Conservation (phyloP, 2,329 filamentous ascomycete genomes). For the Hymenoscyphus scutula region DNA sequence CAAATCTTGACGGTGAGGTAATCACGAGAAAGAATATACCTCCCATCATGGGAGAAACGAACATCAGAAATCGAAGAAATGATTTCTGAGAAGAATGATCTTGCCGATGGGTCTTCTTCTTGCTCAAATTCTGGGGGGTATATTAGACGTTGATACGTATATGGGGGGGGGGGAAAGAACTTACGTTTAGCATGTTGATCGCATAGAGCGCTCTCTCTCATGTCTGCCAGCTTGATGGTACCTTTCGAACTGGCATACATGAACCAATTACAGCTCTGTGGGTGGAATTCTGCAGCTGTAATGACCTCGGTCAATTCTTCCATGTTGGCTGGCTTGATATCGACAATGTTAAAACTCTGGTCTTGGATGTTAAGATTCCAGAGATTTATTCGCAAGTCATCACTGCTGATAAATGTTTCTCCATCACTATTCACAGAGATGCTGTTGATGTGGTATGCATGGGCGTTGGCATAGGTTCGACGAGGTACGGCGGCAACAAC, state of each 20-base stretch:
- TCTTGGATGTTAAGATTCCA: slow-evolving; percentile 99
- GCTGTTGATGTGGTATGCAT: slow-evolving; percentile 99
- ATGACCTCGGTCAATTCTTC: slow-evolving; percentile 99
- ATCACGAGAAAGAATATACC: slow-evolving; percentile 95
- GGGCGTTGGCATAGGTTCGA: slow-evolving; percentile 95
- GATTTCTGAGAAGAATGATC: slow-evolving; percentile 99
- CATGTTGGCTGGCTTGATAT: slow-evolving; percentile 99
- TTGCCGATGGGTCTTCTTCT: slow-evolving; percentile 94
- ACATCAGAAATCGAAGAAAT: slow-evolving; percentile 99
- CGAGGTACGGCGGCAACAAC: slow-evolving; percentile 95
- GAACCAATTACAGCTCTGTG: slow-evolving; percentile 97
- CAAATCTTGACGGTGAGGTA: slow-evolving; percentile 99
- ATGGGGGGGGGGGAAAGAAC: slow-evolving; percentile 14
- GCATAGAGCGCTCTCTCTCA: slow-evolving; percentile 94
- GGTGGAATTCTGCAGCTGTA: slow-evolving; percentile 96
- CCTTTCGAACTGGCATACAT: slow-evolving; percentile 99
- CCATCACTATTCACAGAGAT: slow-evolving; percentile 99
- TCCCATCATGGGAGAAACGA: slow-evolving; percentile 91
- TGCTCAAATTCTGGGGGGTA: slow-evolving; percentile 84
- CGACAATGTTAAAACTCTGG: slow-evolving; percentile 99
- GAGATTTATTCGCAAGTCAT: slow-evolving; percentile 94
- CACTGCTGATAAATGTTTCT: slow-evolving; percentile 98
- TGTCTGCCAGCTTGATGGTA: slow-evolving; percentile 97
- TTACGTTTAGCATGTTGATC: slow-evolving; percentile 92
- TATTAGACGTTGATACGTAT: slow-evolving; percentile 10